Conservation (phyloP, 176 grass and related monocot genomes). For the Aegilops tauschii region DNA sequence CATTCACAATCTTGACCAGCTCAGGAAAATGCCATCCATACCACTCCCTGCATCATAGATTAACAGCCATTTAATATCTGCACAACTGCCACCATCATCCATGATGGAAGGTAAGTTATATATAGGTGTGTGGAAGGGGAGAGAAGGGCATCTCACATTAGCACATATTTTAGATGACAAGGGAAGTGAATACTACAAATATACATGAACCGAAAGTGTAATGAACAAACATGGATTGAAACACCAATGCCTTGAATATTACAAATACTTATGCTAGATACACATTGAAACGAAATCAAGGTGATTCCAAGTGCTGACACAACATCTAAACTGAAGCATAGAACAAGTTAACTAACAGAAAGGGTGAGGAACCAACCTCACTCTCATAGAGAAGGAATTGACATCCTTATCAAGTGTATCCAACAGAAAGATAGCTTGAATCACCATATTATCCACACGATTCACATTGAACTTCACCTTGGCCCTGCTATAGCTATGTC, state of each 20-base stretch:
- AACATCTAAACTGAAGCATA: too few relatives aligned
- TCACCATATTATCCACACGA: conserved; percentile 90
- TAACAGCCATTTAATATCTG: background rate
- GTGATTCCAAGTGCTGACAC: too few relatives aligned
- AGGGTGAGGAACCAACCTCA: conserved; percentile 43
- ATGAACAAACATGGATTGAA: too few relatives aligned
- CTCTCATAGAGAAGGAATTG: conserved; percentile 81
- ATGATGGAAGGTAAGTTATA: too few relatives aligned
- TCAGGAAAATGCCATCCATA: conserved; percentile 84
- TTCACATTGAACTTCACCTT: conserved; percentile 97
- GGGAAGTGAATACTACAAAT: too few relatives aligned
- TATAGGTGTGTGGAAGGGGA: too few relatives aligned
- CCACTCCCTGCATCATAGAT: conserved; percentile 58
- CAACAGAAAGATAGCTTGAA: conserved; percentile 80
- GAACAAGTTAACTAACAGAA: background rate
- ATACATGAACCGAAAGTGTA: too few relatives aligned
- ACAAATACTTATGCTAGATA: too few relatives aligned
- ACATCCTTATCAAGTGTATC: conserved; percentile 84
- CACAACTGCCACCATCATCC: background rate
- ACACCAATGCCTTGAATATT: too few relatives aligned
- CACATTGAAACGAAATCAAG: too few relatives aligned
- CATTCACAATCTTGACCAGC: conserved; percentile 71
- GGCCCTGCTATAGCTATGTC: conserved; percentile 79
- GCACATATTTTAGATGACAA: too few relatives aligned
- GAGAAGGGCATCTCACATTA: too few relatives aligned